Percentiles rank a stretch among this genome's conserved stretches.
Evolutionary conservation across 768 basidiomycete species (phyloP).

Genomic region (Rhodosporidiobolus sp.): DNA sequence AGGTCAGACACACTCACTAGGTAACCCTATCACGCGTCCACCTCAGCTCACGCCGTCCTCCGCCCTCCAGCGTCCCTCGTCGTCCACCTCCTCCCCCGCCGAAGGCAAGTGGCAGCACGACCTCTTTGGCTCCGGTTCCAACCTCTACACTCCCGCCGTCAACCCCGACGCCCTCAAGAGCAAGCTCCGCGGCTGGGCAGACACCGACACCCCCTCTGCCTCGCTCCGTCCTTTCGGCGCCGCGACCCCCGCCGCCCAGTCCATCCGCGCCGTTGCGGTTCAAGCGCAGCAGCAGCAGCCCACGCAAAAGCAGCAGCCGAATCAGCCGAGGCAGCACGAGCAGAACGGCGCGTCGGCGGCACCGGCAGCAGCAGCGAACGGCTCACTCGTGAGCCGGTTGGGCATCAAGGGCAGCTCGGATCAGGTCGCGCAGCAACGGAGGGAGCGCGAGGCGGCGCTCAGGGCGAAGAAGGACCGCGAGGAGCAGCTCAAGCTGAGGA

Average conservation of each 20-base stretch:
- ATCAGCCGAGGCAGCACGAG: not conserved
- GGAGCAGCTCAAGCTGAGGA: not conserved
- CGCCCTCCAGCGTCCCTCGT: not conserved
- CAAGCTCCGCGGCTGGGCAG: not conserved
- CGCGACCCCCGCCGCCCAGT: constrained; percentile 28
- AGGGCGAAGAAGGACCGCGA: constrained; percentile 6
- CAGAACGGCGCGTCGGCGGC: not conserved
- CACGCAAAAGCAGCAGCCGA: not conserved
- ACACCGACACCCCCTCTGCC: constrained; percentile 1
- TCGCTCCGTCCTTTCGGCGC: constrained; percentile 24
- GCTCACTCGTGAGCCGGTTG: not conserved
- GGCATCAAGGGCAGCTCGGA: constrained; percentile 23
- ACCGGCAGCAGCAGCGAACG: not conserved
- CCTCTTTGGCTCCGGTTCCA: constrained; percentile 31
- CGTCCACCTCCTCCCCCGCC: not conserved
- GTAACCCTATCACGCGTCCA: not conserved
- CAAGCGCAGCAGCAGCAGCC: not conserved
- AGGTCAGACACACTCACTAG: no score
- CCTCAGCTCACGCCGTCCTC: not conserved
- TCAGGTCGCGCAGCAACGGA: not conserved
- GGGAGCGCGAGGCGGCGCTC: not conserved
- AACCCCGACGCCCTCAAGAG: constrained; percentile 13
- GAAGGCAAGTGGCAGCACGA: constrained; percentile 41
- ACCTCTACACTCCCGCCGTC: constrained; percentile 31
- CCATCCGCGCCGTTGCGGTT: not conserved